Evolutionary conservation across 1,139 yeast genomes (phyloP).

Genomic region (Taphrina confusa): DNA sequence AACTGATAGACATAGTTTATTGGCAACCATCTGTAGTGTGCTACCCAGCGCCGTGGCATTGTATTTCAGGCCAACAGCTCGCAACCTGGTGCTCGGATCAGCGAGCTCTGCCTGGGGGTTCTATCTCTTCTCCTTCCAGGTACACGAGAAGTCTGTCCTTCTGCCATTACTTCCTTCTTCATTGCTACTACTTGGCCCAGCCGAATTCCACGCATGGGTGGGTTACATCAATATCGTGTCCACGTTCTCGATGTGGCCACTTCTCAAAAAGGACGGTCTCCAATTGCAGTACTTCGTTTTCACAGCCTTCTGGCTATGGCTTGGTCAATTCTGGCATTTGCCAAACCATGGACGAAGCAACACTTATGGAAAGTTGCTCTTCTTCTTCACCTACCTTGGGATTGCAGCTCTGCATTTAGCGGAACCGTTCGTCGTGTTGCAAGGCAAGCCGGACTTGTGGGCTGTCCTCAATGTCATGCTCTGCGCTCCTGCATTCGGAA

Average conservation of each 20-base stretch:
- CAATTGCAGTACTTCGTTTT: slow-evolving; percentile 68
- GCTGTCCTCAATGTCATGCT: slow-evolving; percentile 70
- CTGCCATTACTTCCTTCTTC: slow-evolving; percentile 86
- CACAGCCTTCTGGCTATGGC: slow-evolving; percentile 74
- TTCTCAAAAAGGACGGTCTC: slow-evolving; percentile 73
- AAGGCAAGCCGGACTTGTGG: slow-evolving; percentile 77
- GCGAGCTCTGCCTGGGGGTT: slow-evolving; percentile 86
- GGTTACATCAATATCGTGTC: slow-evolving; percentile 88
- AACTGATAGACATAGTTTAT: slow-evolving; percentile 52
- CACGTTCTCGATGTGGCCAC: slow-evolving; percentile 79
- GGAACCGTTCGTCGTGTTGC: slow-evolving; percentile 58
- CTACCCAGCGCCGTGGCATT: slow-evolving; percentile 64
- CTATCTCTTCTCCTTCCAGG: slow-evolving; percentile 88
- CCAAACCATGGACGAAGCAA: slow-evolving; percentile 21
- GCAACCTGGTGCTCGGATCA: slow-evolving; percentile 67
- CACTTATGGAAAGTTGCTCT: slow-evolving; percentile 43
- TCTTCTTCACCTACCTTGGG: slow-evolving; percentile 54
- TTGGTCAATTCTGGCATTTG: slow-evolving; percentile 48
- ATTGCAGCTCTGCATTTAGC: slow-evolving; percentile 57
- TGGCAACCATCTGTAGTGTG: slow-evolving; percentile 65
- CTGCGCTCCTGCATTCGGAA: slow-evolving; percentile 70
- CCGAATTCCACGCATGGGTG: slow-evolving; percentile 60
- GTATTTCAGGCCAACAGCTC: slow-evolving; percentile 56
- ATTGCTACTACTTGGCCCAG: slow-evolving; percentile 54
- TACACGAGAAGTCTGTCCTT: slow-evolving; percentile 87